Evolutionary conservation across 495 filamentous ascomycete genomes (phyloP), one percentile per base, ranked within the genome.

Genomic region (Neurospora sublineolata): DNA sequence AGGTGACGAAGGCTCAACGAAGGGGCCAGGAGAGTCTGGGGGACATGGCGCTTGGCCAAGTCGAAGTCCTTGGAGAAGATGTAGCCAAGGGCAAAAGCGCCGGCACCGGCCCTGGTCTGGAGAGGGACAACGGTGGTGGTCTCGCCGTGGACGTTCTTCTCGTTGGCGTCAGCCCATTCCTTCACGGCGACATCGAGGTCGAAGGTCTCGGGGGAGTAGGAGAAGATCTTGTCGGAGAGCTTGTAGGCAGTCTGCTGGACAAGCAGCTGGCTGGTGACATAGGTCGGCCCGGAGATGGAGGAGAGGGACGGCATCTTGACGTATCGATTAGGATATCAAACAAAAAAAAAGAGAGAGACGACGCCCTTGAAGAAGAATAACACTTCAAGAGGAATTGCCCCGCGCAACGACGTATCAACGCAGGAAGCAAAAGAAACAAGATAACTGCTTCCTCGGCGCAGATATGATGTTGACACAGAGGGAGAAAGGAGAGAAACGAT

Each of bases 51-150:
- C 86, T 96, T 97, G 86, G 88, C 89, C 73, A 95, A 79, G 78
- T 97, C 93, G 75, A 94, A 97, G 80, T 99, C 95, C 77, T 92
- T 91, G 40, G 93, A 97, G 84, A 98, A 99, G 76, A 98, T 91
- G 81, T 99, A 99, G 72, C 95, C 95, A 67, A 99, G 86, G 39
- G 96, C 93, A 79, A 98, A 91, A 76, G 92, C 90, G 60, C 93
- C 95, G 60, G 96, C 95, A 74, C 95, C 95, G 70, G 92, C 87
- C 58, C 96, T 87, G 67, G 92, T 95, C 82, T 99, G 91, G 81
- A 98, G 88, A 4, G 91, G 81, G 71, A 92, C 85, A 64, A 98
- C 87, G 4, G 87, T 83, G 42, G 96, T 93, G 75, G 88, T 80
- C 76, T 93, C 91, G 78, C 93, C 94, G 79, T 92, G 88, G 68